Base-by-base conservation (phyloP, 176 grass and related monocot genomes). In the Aegilops umbellulata region DNA sequence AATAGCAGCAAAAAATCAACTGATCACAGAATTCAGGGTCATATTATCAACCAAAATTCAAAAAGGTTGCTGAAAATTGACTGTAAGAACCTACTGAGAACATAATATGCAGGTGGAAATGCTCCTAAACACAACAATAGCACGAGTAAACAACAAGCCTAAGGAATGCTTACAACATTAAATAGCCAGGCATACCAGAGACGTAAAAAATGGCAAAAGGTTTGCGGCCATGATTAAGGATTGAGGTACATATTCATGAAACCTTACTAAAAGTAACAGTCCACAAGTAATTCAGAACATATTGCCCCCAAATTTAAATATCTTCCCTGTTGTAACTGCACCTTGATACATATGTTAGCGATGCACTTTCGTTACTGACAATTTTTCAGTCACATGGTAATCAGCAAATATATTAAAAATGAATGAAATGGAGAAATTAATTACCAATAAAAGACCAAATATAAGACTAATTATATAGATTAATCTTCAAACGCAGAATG, bases 201-300 rank as follows among this genome's bases (percentile, higher is more conserved):
- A 89, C 63, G 10, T 9, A 36, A 88, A 78, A 60, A n/a, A 88
- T 70, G 60, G 65, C 7, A 8, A 47, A 31, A 76, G 51, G 9
- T 25, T 47, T 22, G 5, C 57, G 4, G 22, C 35, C 64, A 60
- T 78, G 38, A 62, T 69, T 51, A 70, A 63, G 46, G 65, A 23
- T 25, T 29, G 15, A 22, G 24, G 51, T n/a, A 69, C 23, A 60
- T 17, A 53, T 46, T 36, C 13, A 63, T 72, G n/a, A 86, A 80
- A 65, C 38, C 25, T 77, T n/a, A 10, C 65, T 30, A 68, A 76
- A 49, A 74, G 23, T 64, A 78, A 79, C 27, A 63, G 10, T 39
- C 65, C n/a, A 79, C 12, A 10, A n/a, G 2, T 19, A 72, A 39
- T 8, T 38, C 10, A 71, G 16, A 79, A 11, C 14, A 49, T 49